Evolutionary conservation across 1,284 basidiomycete species (phyloP).

Genomic region (Cutaneotrichosporon daszewskae): DNA sequence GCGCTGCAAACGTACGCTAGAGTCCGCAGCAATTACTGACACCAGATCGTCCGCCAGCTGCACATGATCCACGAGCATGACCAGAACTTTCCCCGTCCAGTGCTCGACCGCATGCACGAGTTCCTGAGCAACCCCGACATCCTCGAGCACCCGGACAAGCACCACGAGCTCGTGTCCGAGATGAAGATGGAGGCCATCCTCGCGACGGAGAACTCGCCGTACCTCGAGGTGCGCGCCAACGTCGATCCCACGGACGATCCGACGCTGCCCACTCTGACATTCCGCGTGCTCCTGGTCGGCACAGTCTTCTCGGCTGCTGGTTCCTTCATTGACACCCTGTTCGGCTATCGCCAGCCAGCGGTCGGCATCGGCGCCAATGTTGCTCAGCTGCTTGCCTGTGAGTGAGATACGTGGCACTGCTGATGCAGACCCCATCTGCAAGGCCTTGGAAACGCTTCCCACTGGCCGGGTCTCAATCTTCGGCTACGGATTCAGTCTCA

Average conservation of each 20-base stretch:
- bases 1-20: no score
- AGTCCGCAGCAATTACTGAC: no score
- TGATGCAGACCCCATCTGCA: constrained; percentile 22
- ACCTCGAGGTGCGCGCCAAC: constrained; percentile 78
- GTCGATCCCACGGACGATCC: constrained; percentile 73
- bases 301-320: constrained; percentile 49
- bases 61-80: constrained; percentile 14
- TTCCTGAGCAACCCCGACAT: constrained; percentile 16
- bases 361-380: constrained; percentile 27
- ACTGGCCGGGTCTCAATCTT: constrained; percentile 9
- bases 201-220: constrained; percentile 58
- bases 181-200: constrained; percentile 36
- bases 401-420: constrained; percentile 25
- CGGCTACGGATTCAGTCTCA: constrained; percentile 20
- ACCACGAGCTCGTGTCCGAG: constrained; percentile 19
- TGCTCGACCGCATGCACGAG: constrained; percentile 10
- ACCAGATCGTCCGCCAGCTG: constrained; percentile 11
- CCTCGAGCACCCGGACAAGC: constrained; percentile 5
- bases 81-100: constrained; percentile 17
- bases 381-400: constrained; percentile 35
- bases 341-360: constrained; percentile 38
- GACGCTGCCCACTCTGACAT: constrained; percentile 71
- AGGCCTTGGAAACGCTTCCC: constrained; percentile 16
- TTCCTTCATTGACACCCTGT: constrained; percentile 64
- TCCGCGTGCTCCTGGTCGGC: constrained; percentile 70